phyloP scores from a whole-genome alignment of 2,329 filamentous ascomycete species.

The Cladosporium sp. region DNA sequence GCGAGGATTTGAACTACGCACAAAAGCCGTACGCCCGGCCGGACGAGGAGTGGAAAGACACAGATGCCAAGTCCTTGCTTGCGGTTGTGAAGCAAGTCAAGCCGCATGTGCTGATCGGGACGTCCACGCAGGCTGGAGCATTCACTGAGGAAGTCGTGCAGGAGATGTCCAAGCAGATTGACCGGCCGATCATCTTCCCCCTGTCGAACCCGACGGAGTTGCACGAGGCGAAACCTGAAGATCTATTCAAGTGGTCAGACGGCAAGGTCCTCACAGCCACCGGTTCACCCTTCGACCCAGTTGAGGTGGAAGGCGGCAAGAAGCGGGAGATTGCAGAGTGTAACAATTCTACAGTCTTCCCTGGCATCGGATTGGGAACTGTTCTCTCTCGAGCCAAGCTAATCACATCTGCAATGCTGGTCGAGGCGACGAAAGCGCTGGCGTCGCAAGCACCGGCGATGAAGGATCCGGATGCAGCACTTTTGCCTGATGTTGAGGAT shows the following conservation, averaged over 20 bases:
- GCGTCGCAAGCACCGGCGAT: constrained; percentile 72
- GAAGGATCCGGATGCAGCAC: constrained; percentile 62
- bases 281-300: constrained; percentile 77
- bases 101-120: constrained; percentile 81
- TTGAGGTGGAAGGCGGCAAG: constrained; percentile 57
- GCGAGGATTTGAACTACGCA: constrained; percentile 63
- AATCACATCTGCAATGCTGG: constrained; percentile 76
- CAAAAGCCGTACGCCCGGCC: constrained; percentile 69
- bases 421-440: constrained; percentile 74
- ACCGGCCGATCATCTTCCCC: constrained; percentile 82
- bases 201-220: constrained; percentile 83
- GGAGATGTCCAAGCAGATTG: constrained; percentile 73
- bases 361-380: constrained; percentile 79
- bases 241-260: constrained; percentile 76
- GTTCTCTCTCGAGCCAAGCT: constrained; percentile 69
- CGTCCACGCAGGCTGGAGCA: constrained; percentile 73
- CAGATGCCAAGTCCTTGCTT: constrained; percentile 60
- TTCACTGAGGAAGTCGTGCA: constrained; percentile 75
- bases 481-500: constrained; percentile 74
- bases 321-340: constrained; percentile 72
- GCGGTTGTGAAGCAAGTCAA: constrained; percentile 70
- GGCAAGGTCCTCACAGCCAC: constrained; percentile 80
- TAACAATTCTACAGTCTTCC: constrained; percentile 85
- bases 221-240: constrained; percentile 77
- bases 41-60: constrained; percentile 63